A percentile compares a stretch with the other conserved stretches of the same genome.
Conservation (phyloP, 2,329 filamentous ascomycete species). For the Fusarium cicatricum region DNA sequence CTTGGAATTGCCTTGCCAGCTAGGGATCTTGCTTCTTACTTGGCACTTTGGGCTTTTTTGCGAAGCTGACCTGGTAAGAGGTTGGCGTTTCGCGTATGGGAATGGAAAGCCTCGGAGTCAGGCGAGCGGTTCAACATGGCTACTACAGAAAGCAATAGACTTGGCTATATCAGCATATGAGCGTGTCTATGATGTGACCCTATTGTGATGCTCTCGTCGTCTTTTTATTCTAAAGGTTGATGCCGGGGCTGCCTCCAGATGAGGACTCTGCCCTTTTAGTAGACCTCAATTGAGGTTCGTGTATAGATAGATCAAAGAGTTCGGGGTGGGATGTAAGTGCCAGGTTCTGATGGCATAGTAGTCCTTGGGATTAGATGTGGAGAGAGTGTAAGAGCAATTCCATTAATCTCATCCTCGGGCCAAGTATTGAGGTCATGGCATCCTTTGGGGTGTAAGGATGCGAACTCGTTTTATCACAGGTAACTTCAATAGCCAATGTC, state of each 20-base stretch:
- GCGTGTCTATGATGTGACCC: not conserved
- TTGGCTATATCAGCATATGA: not conserved
- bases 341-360: no score
- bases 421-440: no score
- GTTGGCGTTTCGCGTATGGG: constrained; percentile 35
- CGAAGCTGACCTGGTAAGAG: constrained; percentile 28
- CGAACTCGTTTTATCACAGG: no score
- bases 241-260: no score
- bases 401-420: no score
- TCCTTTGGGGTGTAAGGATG: not conserved
- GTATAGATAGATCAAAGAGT: no score
- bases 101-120: constrained; percentile 21
- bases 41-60: constrained; percentile 30
- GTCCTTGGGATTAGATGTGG: no score
- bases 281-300: no score
- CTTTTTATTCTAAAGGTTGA: not conserved
- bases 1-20: constrained; percentile 3
- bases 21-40: not conserved
- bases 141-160: constrained; percentile 31
- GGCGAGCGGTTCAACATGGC: constrained; percentile 29
- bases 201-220: no score
- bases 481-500: not conserved
- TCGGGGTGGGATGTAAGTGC: no score
- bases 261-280: no score
- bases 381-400: no score